These are phyloP conservation scores for Colletotrichum kahawae DNA, from an alignment of 2,329 filamentous ascomycete genomes.

Conservation along the genomic window DNA sequence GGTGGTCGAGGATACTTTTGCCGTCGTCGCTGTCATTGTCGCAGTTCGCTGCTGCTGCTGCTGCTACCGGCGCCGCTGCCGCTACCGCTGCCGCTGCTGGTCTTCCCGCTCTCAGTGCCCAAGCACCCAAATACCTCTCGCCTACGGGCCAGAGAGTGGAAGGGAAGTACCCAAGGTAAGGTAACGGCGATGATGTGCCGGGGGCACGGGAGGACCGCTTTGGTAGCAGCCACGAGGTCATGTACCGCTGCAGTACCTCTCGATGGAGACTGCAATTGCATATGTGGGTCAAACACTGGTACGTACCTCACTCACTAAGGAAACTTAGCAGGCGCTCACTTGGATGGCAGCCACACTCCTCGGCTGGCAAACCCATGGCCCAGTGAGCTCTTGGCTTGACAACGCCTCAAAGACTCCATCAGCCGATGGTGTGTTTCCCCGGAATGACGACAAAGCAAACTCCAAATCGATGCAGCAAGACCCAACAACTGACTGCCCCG, in stretches of 20 bases:
- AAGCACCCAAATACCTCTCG: not conserved
- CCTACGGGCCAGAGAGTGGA: not conserved
- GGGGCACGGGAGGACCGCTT: slow-evolving; percentile 6
- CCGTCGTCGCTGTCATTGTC: not conserved
- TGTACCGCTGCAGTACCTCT: slow-evolving; percentile 14
- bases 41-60: not conserved
- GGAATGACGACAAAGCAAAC: slow-evolving; percentile 16
- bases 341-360: not conserved
- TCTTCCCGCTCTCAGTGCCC: not conserved
- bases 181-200: not conserved
- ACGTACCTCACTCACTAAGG: not conserved
- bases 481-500: not conserved
- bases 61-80: not conserved
- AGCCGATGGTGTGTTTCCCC: slow-evolving; percentile 17
- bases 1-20: not conserved
- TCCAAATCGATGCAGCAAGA: not conserved
- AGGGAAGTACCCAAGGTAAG: not conserved
- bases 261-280: not conserved
- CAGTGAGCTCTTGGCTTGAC: not conserved
- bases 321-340: not conserved
- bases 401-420: not conserved
- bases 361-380: not conserved
- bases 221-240: slow-evolving; percentile 17
- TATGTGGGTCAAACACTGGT: not conserved
- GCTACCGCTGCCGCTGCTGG: not conserved